Evolutionary conservation across 768 basidiomycete species (phyloP), one percentile per base, ranked within the genome.

Genomic region (Serendipita sp.): DNA sequence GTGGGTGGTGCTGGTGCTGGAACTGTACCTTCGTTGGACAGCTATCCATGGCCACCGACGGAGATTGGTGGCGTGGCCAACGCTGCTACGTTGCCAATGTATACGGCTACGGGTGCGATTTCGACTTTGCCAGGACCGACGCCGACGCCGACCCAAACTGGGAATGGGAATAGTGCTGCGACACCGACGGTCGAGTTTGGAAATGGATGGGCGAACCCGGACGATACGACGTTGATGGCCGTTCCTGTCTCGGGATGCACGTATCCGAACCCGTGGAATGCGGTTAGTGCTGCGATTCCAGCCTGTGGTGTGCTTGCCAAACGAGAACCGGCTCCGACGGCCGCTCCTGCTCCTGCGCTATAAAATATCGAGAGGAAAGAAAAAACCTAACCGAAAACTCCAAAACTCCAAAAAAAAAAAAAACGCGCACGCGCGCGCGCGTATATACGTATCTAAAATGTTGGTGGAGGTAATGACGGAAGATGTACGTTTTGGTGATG

Each of bases 201-300:
- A 3, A 79, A 74, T 66, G 95, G 95, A 45, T 98, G 96, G 96
- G 76, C 78, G 64, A 88, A 94, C 72, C 66, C 86, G 2, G 73
- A 77, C 2, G 95, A 98, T 74, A 84, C 76, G 7, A 77, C 77
- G n/a, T 79, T 80, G 11, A 78, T 83, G 67, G 81, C 79, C 72
- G 84, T 83, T 13, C 75, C 78, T 2, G 83, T 89, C 41, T 73
- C 84, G 7, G 82, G 84, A 0, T 99, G 95, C 75, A 78, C 78
- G 15, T 96, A 96, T 71, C 85, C 88, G 34, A 79, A 92, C 71
- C 85, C 89, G 15, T 93, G 91, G 91, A 76, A 87, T 51, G 83
- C 83, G 24, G 79, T 81, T 3, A 74, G 69, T 58, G 80, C 77
- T 1, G 71, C 78, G 1, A 79, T 84, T 16, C 88, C 88, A n/a